Conservation (phyloP, 2,329 filamentous ascomycete genomes). For the Exophiala aquamarina region DNA sequence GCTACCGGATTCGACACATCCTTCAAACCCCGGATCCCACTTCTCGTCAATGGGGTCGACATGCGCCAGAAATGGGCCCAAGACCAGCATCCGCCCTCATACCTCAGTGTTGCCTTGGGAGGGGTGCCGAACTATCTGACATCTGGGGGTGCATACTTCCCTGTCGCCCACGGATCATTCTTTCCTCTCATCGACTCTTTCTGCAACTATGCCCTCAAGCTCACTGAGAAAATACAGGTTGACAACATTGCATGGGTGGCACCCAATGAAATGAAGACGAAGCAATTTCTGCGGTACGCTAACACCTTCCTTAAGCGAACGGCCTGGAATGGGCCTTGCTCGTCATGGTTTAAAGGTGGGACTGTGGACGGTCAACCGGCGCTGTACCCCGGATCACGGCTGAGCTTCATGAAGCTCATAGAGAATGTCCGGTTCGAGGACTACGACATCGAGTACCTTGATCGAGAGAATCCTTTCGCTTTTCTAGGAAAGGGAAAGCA, state of each 20-base stretch:
- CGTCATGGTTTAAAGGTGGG: conserved; percentile 24
- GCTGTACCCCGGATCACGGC: conserved; percentile 39
- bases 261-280: conserved; percentile 28
- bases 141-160: conserved; percentile 24
- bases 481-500: conserved; percentile 47
- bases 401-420: conserved; percentile 41
- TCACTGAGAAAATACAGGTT: conserved; percentile 31
- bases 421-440: conserved; percentile 41
- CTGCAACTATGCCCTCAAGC: conserved; percentile 30
- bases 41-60: conserved; percentile 20
- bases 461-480: conserved; percentile 39
- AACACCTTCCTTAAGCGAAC: conserved; percentile 38
- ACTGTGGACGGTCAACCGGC: conserved; percentile 32
- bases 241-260: conserved; percentile 32
- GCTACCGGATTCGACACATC: conserved; percentile 36
- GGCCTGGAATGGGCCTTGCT: conserved; percentile 17
- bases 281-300: conserved; percentile 33
- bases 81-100: conserved; percentile 23
- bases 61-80: conserved; percentile 31
- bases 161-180: conserved; percentile 27
- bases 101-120: conserved; percentile 9
- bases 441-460: conserved; percentile 40
- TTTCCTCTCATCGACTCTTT: conserved; percentile 28
- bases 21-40: conserved; percentile 28
- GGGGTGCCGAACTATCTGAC: conserved; percentile 29